These are phyloP conservation scores for Pseudonitzschia pungens DNA, from an alignment of 108 stramenopile species.

Conservation along the genomic window DNA sequence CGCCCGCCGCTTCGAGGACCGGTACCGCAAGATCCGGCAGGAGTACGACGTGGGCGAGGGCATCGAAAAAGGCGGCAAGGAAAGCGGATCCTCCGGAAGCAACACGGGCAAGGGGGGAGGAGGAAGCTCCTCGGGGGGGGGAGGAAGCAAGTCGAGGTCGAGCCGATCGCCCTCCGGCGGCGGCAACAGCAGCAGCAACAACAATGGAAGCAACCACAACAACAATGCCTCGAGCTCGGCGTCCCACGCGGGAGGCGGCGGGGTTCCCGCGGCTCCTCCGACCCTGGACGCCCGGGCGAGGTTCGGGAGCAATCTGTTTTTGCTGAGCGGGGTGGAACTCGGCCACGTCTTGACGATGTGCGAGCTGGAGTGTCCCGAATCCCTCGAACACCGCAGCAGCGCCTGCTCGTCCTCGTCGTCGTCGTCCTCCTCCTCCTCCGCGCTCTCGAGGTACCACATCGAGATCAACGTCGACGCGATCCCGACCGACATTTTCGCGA, in stretches of 20 bases:
- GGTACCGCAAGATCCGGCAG: slow-evolving; percentile 70
- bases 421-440: too few relatives aligned
- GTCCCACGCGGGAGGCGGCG: not conserved
- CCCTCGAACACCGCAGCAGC: too few relatives aligned
- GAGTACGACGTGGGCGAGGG: slow-evolving; percentile 39
- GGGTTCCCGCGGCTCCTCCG: not conserved
- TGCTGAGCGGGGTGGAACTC: slow-evolving; percentile 82
- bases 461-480: slow-evolving; percentile 92
- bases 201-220: too few relatives aligned
- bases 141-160: too few relatives aligned
- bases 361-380: slow-evolving; percentile 84
- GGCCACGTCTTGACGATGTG: slow-evolving; percentile 79
- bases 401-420: too few relatives aligned
- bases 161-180: too few relatives aligned
- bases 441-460: slow-evolving; percentile 58
- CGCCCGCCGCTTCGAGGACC: slow-evolving; percentile 82
- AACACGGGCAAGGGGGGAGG: not conserved
- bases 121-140: not conserved
- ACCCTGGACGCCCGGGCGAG: slow-evolving; percentile 75
- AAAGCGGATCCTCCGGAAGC: too few relatives aligned
- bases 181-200: too few relatives aligned
- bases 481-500: slow-evolving; percentile 69
- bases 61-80: not conserved
- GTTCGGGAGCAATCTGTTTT: slow-evolving; percentile 81
- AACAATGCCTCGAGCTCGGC: not conserved